A percentile compares a stretch with the other conserved stretches of the same genome.
These are phyloP conservation scores for Meira nashicola DNA, from an alignment of 1,284 basidiomycete species.

Conservation along the genomic window DNA sequence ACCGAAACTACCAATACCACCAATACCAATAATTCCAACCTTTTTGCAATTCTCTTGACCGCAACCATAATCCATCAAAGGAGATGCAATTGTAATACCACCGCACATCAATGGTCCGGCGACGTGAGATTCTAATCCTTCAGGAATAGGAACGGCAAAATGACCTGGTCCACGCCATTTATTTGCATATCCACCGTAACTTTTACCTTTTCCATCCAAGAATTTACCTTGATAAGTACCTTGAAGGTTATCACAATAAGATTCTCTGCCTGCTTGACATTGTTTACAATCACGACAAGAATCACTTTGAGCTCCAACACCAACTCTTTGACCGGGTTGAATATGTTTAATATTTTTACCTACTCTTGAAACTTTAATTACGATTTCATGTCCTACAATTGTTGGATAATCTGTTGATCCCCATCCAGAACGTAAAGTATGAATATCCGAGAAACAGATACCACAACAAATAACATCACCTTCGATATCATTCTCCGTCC, in stretches of 20 bases:
- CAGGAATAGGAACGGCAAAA: constrained; percentile 48
- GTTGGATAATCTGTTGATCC: constrained; percentile 34
- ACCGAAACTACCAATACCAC: constrained; percentile 44
- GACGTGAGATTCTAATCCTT: constrained; percentile 32
- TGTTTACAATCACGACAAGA: constrained; percentile 60
- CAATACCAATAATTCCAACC: constrained; percentile 43
- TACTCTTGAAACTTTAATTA: constrained; percentile 57
- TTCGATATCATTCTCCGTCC: constrained; percentile 34
- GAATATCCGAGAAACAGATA: constrained; percentile 15
- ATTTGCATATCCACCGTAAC: constrained; percentile 39
- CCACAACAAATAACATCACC: constrained; percentile 37
- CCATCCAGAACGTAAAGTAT: constrained; percentile 41
- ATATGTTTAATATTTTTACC: constrained; percentile 58
- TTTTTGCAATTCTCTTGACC: constrained; percentile 32
- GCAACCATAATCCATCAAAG: constrained; percentile 41
- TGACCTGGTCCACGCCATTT: constrained; percentile 38
- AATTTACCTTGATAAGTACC: constrained; percentile 57
- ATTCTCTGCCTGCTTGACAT: constrained; percentile 56
- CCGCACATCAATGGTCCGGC: constrained; percentile 49
- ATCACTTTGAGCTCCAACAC: constrained; percentile 63
- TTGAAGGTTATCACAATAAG: constrained; percentile 42
- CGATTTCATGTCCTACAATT: constrained; percentile 60
- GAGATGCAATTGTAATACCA: constrained; percentile 47
- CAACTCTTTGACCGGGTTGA: constrained; percentile 63
- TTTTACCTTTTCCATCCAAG: constrained; percentile 53